A percentile compares a stretch with the other conserved stretches of the same genome.
phyloP scores from a whole-genome alignment of 2,329 filamentous ascomycete species.

The Herpotrichia juniperi region DNA sequence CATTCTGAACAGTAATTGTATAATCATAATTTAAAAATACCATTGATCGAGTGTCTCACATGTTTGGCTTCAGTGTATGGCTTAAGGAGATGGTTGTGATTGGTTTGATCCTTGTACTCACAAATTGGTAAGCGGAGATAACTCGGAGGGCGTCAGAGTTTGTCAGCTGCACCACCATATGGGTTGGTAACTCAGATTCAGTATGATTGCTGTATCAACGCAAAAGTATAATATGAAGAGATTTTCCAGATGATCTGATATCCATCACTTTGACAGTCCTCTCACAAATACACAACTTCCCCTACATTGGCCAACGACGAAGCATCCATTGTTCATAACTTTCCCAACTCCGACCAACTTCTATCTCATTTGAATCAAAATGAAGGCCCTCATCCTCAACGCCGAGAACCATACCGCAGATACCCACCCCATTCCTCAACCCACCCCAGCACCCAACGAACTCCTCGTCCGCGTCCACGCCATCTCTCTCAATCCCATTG shows the following conservation, averaged over 20 bases:
- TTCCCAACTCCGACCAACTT: no score
- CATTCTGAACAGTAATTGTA: background rate
- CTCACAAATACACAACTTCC: no score
- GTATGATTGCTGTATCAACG: no score
- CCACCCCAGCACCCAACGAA: conserved; percentile 19
- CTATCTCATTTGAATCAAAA: conserved; percentile 2
- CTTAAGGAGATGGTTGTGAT: background rate
- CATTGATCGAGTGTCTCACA: no score
- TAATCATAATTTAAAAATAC: background rate
- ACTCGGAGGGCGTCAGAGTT: conserved; percentile 1
- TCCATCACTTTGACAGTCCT: no score
- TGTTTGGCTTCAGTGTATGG: no score
- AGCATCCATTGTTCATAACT: no score
- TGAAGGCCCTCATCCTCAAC: conserved; percentile 30
- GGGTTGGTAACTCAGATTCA: no score
- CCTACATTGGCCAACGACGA: no score
- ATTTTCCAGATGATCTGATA: no score
- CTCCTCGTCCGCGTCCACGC: conserved; percentile 29
- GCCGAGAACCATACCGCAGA: conserved; percentile 19
- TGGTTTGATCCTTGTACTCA: background rate
- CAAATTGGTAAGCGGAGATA: background rate
- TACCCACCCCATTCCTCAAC: conserved; percentile 10
- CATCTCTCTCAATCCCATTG: conserved; percentile 40
- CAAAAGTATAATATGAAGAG: no score
- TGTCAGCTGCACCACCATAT: no score